These are phyloP conservation scores for Phytophthora pinifolia DNA, from an alignment of 352 stramenopile genomes.

Conservation along the genomic window DNA sequence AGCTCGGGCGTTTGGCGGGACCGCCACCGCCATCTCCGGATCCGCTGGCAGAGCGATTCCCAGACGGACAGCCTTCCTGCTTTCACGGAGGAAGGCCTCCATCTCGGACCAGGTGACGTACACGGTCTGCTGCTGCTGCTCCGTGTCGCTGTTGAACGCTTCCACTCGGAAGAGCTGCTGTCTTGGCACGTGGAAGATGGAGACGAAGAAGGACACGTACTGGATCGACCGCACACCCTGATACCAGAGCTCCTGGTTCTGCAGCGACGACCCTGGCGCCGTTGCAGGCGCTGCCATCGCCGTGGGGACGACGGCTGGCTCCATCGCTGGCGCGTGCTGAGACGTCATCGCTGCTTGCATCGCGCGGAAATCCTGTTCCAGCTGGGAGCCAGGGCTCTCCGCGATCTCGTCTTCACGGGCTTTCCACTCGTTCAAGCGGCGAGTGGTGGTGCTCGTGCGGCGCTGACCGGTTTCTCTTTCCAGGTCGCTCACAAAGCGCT, in stretches of 20 bases:
- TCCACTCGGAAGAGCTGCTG: constrained; percentile 72
- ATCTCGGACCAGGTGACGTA: constrained; percentile 69
- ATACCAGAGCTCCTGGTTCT: constrained; percentile 70
- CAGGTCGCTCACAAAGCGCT: constrained; percentile 74
- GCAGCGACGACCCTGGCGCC: constrained; percentile 19
- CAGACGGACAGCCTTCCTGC: constrained; percentile 32
- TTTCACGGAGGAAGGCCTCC: constrained; percentile 53
- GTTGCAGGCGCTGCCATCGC: constrained; percentile 17
- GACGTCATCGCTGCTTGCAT: constrained; percentile 26
- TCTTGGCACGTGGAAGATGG: constrained; percentile 63
- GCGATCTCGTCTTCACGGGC: constrained; percentile 24
- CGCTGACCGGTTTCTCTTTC: constrained; percentile 70
- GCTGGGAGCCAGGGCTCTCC: constrained; percentile 36
- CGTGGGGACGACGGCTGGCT: constrained; percentile 7
- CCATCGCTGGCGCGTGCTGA: constrained; percentile 8
- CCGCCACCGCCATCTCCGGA: constrained; percentile 15
- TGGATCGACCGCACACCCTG: constrained; percentile 65
- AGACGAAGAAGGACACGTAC: constrained; percentile 73
- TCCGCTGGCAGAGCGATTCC: constrained; percentile 23
- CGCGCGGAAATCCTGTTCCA: constrained; percentile 51
- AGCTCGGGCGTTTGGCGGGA: constrained; percentile 21
- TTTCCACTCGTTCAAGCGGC: constrained; percentile 43
- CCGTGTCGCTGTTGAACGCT: constrained; percentile 79
- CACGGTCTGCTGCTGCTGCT: constrained; percentile 74
- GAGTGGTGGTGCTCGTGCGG: constrained; percentile 26